Base-by-base conservation (phyloP, 1,284 basidiomycete species). In the Meripilus lineatus region DNA sequence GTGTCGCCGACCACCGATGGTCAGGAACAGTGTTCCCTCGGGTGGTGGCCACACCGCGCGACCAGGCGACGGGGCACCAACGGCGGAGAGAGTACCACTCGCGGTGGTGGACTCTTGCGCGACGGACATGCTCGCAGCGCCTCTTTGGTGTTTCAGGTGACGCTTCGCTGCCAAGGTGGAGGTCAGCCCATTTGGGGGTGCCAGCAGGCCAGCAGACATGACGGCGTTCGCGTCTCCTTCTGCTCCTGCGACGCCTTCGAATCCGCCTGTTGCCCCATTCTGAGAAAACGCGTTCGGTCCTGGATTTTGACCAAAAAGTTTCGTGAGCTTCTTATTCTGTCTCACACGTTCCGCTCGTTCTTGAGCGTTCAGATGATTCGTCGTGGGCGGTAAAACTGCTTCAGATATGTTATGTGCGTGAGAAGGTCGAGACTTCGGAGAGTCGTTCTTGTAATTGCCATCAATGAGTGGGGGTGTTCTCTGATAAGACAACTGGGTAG, bases 321-420 rank as follows among this genome's bases (percentile, higher is more conserved):
- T 81, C 21, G 86, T 77, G 32, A 93, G 72, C 63, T 93, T 93
- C 54, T 81, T 77, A 24, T 81, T 78, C 51, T 83, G 81, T 40
- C 79, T 72, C 20, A 91, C 67, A 41, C 86, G 77, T 32, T 86
- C 81, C 0, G 83, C 76, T 18, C 88, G 82, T 52, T 88, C 81
- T 18, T 75, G 71, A 8, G 81, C 66, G 46, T 72, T 69, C 30
- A 91, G 77, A 45, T 74, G 66, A 59, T 89, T 89, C 2, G 79
- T 81, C 4, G 82, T 84, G 1, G 77, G 75, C 0, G 81, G 79
- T 14, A 60, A 50, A 45, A 44, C 43, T 36, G 34, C 18, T 30
- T n/a, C n/a, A n/a, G n/a, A n/a, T n/a, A n/a, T n/a, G n/a, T n/a
- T n/a, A n/a, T n/a, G n/a, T n/a, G 37, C 20, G 25, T 8, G 37